Base-by-base conservation (phyloP, 768 basidiomycete genomes). In the Boletus coccyginus region DNA sequence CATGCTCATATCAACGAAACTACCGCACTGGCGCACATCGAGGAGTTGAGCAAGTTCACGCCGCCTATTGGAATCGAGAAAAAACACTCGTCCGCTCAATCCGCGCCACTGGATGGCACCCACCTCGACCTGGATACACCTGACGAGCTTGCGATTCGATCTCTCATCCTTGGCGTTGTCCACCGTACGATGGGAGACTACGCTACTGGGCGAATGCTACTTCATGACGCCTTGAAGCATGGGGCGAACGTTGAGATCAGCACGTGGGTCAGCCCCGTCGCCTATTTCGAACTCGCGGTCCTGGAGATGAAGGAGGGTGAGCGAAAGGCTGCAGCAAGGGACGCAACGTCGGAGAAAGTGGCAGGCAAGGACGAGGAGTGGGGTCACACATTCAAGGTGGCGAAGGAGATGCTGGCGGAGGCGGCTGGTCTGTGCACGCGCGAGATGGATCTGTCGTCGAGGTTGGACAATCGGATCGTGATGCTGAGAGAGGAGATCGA, bases 401-500 rank as follows among this genome's bases (percentile, higher is more conserved):
- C 84, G 14, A 74, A 63, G 46, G 71, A 72, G 55, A 77, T 77
- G 63, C 70, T 91, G 41, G 84, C 85, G 53, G 65, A 73, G 55
- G 84, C 85, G 43, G 66, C 82, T 49, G 65, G 69, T 16, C 16
- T 76, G 29, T 70, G 81, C 38, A 76, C 83, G 41, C 76, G 80
- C 19, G 83, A 77, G 64, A 67, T 78, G 56, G 89, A 91, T 70
- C 55, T 92, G 65, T 81, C 81, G 42, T 84, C 84, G 54, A 74
- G 88, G 66, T 66, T 92, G 55, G 90, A 90, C 55, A 86, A 81
- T 67, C 72, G 89, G 67, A 78, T 90, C 47, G 74, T 78, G 53
- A 84, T 91, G 85, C 67, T 89, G 52, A 77, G 76, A 59, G 85
- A 88, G 64, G 87, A 91, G 80, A 85, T 92, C 62, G 74, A 65